Conservation (phyloP, 1,139 yeast species). For the Candida sojae region DNA sequence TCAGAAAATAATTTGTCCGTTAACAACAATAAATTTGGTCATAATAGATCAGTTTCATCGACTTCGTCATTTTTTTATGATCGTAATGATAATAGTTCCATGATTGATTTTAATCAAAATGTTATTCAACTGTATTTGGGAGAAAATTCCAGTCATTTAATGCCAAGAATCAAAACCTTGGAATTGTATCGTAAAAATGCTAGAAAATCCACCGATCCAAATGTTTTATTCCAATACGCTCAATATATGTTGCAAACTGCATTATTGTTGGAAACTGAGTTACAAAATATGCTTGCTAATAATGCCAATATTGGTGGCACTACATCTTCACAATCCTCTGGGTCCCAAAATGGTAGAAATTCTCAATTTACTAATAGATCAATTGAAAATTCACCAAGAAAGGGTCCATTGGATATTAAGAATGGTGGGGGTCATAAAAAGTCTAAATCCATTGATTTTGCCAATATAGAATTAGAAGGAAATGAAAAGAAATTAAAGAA, state of each 20-base stretch:
- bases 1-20: conserved; percentile 31
- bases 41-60: conserved; percentile 42
- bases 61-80: conserved; percentile 40
- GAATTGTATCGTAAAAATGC: conserved; percentile 88
- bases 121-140: conserved; percentile 56
- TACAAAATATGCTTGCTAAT: conserved; percentile 7
- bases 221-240: conserved; percentile 84
- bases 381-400: conserved; percentile 29
- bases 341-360: conserved; percentile 14
- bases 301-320: conserved; percentile 5
- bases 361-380: conserved; percentile 17
- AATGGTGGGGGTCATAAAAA: conserved; percentile 17
- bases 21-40: conserved; percentile 23
- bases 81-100: conserved; percentile 34
- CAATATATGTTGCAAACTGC: conserved; percentile 91
- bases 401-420: conserved; percentile 16
- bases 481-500: conserved; percentile 39
- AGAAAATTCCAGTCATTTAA: conserved; percentile 45
- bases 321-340: conserved; percentile 16
- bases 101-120: conserved; percentile 45
- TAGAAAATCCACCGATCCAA: conserved; percentile 81
- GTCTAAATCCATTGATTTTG: conserved; percentile 25
- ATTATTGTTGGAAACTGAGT: conserved; percentile 48
- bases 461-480: conserved; percentile 19
- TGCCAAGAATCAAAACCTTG: conserved; percentile 83